Evolutionary conservation across 2,329 filamentous ascomycete genomes (phyloP).

Genomic region (Diaporthe capsici): DNA sequence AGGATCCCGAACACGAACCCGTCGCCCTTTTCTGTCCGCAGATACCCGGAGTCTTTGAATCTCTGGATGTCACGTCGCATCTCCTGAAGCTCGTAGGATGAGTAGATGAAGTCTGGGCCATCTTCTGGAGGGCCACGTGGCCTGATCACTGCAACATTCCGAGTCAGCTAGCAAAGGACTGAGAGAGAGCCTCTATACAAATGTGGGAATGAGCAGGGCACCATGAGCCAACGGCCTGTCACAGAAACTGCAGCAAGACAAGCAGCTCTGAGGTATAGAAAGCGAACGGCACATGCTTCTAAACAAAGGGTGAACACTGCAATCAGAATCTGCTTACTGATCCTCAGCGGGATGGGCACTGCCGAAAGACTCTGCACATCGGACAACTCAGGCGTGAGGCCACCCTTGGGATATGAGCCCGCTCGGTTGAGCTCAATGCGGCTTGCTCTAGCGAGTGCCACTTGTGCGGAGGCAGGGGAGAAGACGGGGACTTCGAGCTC

Average conservation of each 20-base stretch:
- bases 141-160: conserved; percentile 58
- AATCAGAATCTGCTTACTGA: conserved; percentile 50
- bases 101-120: conserved; percentile 64
- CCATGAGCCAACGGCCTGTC: not conserved
- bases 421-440: conserved; percentile 69
- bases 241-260: not conserved
- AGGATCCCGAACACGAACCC: conserved; percentile 71
- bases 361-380: conserved; percentile 53
- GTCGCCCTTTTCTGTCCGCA: conserved; percentile 60
- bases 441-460: conserved; percentile 57
- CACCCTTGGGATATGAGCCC: conserved; percentile 65
- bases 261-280: not conserved
- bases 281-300: not conserved
- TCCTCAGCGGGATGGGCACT: conserved; percentile 58
- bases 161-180: not conserved
- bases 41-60: conserved; percentile 55
- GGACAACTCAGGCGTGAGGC: conserved; percentile 62
- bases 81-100: conserved; percentile 55
- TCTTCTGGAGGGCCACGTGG: conserved; percentile 57
- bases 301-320: not conserved
- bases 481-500: conserved; percentile 72
- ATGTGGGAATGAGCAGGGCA: not conserved
- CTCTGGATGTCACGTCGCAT: conserved; percentile 59
- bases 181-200: not conserved
- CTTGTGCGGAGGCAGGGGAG: conserved; percentile 56